A percentile compares a stretch with the other conserved stretches of the same genome.
These are phyloP conservation scores for Symmetrospora coprosmae DNA, from an alignment of 768 basidiomycete species.

Conservation along the genomic window DNA sequence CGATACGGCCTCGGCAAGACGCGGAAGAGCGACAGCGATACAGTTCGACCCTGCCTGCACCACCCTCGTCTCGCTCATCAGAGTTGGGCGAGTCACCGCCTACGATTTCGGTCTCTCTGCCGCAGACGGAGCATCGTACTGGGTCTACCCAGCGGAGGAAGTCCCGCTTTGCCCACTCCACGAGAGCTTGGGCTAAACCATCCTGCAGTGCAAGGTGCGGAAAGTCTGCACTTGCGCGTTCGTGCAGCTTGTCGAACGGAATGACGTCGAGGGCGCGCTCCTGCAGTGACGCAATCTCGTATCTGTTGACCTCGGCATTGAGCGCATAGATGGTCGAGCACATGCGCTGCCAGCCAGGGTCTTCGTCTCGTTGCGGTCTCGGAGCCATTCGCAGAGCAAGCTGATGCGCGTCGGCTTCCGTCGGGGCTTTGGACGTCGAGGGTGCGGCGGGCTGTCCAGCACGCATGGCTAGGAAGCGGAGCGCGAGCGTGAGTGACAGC, in stretches of 20 bases:
- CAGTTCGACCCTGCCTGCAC: conserved; percentile 5
- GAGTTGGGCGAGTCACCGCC: not conserved
- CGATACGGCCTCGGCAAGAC: not conserved
- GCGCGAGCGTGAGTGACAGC: not conserved
- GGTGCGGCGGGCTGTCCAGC: too few species aligned
- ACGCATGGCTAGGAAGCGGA: too few species aligned
- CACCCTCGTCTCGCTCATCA: not conserved
- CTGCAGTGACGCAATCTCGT: not conserved
- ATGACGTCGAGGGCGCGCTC: conserved; percentile 5
- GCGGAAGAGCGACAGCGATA: not conserved
- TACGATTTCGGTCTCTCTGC: not conserved
- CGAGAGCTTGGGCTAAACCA: conserved; percentile 4
- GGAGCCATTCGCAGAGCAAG: not conserved
- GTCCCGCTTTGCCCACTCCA: conserved; percentile 16
- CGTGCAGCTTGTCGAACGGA: conserved; percentile 6
- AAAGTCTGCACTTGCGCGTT: not conserved
- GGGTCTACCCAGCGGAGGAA: conserved; percentile 18
- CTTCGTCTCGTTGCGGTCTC: not conserved
- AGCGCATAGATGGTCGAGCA: not conserved
- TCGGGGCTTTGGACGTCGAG: too few species aligned
- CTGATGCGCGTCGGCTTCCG: not conserved
- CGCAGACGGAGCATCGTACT: not conserved
- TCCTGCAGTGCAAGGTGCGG: too few species aligned
- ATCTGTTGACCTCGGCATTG: not conserved
- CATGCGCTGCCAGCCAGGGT: not conserved